Base-by-base conservation (phyloP, 371 early-diverging fungal genomes). In the Mucor velutinosus region DNA sequence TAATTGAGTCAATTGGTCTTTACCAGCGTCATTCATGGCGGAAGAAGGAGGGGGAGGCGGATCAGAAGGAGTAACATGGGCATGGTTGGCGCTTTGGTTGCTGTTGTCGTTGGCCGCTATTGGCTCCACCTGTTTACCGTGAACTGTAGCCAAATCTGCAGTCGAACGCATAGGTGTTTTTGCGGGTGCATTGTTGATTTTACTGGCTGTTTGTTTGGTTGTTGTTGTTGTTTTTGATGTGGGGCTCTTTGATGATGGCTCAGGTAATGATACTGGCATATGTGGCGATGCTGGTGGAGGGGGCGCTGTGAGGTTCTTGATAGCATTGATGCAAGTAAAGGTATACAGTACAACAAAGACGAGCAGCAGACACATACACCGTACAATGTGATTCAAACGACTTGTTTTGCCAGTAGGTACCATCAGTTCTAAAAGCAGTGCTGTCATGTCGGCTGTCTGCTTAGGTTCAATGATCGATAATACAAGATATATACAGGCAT, bases 341-440 rank as follows among this genome's bases (percentile, higher is more conserved):
- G 61, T 61, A 19, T 29, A 61, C 15, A 61, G 47, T 8, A 61
- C 45, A 17, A 61, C 47, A 45, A 61, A 61, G 21, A 29, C 14
- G 12, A 27, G 47, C 19, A 61, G 15, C 30, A 61, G 61, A 45
- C 41, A 30, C 12, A n/a, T 4, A 25, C 61, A n/a, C 8, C 32
- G 41, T 5, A 47, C 30, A n/a, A 32, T 10, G 45, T 61, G 41
- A 7, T 45, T 12, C 7, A 61, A 12, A 47, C 11, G n/a, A 47
- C 45, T n/a, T 0, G 41, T 45, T 53, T 15, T 23, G 4, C n/a
- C 47, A 30, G 27, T 25, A 19, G 17, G 21, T 8, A 30, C 27
- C 6, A 61, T 43, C n/a, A 61, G 19, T 11, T 30, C 30, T 25
- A 61, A 4, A 45, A 61, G 45, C n/a, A 11, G 23, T 2, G 47